Conservation (phyloP, 164 flowering plant species). For the Vitis riparia region DNA sequence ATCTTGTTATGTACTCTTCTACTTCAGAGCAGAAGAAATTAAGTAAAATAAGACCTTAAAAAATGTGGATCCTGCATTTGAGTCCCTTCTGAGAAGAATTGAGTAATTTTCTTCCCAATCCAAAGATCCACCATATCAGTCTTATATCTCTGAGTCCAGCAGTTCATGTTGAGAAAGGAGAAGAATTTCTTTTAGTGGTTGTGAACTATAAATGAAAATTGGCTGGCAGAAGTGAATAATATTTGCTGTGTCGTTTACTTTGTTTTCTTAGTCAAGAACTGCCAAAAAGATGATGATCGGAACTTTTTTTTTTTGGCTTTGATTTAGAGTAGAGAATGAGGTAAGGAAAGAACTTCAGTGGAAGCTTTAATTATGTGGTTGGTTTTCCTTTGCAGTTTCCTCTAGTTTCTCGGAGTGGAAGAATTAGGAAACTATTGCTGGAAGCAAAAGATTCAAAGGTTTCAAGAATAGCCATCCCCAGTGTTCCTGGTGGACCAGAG, state of each 20-base stretch:
- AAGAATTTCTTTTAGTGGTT: not conserved
- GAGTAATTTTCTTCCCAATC: not conserved
- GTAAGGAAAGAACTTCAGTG: not conserved
- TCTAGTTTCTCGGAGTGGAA: conserved; percentile 84
- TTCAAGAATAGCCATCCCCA: conserved; percentile 49
- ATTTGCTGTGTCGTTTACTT: not conserved
- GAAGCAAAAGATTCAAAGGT: conserved; percentile 76
- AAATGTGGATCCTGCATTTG: not conserved
- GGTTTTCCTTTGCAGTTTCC: conserved; percentile 65
- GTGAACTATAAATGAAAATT: too few species aligned
- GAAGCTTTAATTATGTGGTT: conserved; percentile 5
- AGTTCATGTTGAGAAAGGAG: not conserved
- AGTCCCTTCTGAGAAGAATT: not conserved
- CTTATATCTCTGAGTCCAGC: not conserved
- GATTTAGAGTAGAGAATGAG: not conserved
- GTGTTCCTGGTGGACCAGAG: conserved; percentile 83
- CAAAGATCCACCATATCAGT: not conserved
- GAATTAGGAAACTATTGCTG: conserved; percentile 61
- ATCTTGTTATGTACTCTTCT: not conserved
- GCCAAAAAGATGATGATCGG: too few species aligned
- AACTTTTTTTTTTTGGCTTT: too few species aligned
- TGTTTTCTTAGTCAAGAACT: too few species aligned
- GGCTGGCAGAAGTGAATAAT: too few species aligned
- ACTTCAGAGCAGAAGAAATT: not conserved
- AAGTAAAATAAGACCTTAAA: not conserved